Conservation (phyloP, 495 filamentous ascomycete species). For the Penicillium macrosclerotiorum region DNA sequence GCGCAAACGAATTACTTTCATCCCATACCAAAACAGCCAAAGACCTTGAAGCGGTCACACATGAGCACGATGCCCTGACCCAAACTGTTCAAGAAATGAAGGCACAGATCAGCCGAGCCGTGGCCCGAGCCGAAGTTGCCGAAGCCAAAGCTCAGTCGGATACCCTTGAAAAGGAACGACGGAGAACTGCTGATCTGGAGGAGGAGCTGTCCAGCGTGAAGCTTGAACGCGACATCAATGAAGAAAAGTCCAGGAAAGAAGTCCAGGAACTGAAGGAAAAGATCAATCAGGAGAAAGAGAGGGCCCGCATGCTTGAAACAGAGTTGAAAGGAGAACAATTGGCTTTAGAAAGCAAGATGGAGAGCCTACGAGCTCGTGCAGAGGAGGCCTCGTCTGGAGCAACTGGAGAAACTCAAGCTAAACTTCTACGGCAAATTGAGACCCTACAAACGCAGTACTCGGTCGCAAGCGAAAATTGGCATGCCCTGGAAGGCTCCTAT, state of each 20-base stretch:
- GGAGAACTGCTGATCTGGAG: slow-evolving; percentile 63
- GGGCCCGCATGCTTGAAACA: slow-evolving; percentile 63
- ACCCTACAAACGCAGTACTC: slow-evolving; percentile 95
- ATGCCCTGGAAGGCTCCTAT: slow-evolving; percentile 84
- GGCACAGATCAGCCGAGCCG: slow-evolving; percentile 65
- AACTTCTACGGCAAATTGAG: slow-evolving; percentile 90
- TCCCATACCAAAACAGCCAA: slow-evolving; percentile 64
- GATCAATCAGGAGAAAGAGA: slow-evolving; percentile 71
- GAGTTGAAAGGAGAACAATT: slow-evolving; percentile 81
- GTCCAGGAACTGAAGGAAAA: slow-evolving; percentile 67
- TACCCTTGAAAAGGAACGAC: slow-evolving; percentile 66
- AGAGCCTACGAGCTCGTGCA: slow-evolving; percentile 76
- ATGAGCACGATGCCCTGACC: slow-evolving; percentile 65
- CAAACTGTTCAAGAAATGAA: slow-evolving; percentile 67
- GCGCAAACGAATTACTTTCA: slow-evolving; percentile 61
- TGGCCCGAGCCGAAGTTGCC: slow-evolving; percentile 62
- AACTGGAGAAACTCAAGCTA: slow-evolving; percentile 80
- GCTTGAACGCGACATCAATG: slow-evolving; percentile 72
- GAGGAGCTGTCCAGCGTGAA: slow-evolving; percentile 68
- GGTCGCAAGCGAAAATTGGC: slow-evolving; percentile 95
- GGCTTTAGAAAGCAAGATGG: slow-evolving; percentile 83
- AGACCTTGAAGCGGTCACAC: slow-evolving; percentile 65
- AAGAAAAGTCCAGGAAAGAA: slow-evolving; percentile 68
- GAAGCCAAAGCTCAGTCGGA: slow-evolving; percentile 66
- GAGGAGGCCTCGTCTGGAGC: slow-evolving; percentile 88